Percentiles rank a stretch among this genome's conserved stretches.
Evolutionary conservation across 805 yeast species (phyloP).

Genomic region (Yamadazyma endophytica): DNA sequence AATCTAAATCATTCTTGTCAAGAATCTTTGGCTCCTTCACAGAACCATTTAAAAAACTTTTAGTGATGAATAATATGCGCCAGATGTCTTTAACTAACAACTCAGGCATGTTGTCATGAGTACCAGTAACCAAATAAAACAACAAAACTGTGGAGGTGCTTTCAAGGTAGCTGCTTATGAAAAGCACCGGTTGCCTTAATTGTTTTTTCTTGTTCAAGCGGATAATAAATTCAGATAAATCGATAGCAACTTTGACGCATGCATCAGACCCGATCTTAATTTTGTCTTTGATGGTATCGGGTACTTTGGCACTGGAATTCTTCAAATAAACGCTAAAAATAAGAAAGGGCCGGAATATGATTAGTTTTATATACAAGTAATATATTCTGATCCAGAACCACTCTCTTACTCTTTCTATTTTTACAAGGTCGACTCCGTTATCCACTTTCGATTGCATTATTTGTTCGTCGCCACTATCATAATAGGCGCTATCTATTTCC

Average conservation of each 20-base stretch:
- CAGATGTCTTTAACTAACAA: slow-evolving; percentile 12
- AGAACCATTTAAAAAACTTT: slow-evolving; percentile 14
- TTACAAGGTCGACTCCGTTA: slow-evolving; percentile 3
- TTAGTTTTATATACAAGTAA: slow-evolving; percentile 17
- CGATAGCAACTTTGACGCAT: slow-evolving; percentile 15
- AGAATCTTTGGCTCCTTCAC: slow-evolving; percentile 13
- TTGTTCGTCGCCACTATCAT: slow-evolving; percentile 9
- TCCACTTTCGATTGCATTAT: slow-evolving; percentile 7
- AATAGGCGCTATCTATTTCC: slow-evolving; percentile 13
- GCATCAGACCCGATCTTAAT: slow-evolving; percentile 11
- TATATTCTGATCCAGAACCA: slow-evolving; percentile 23
- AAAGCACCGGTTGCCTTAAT: slow-evolving; percentile 15
- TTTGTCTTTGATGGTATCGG: slow-evolving; percentile 8
- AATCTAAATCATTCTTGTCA: slow-evolving; percentile 16
- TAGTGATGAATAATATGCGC: slow-evolving; percentile 15
- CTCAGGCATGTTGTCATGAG: slow-evolving; percentile 11
- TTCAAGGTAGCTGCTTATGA: slow-evolving; percentile 18
- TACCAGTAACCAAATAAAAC: slow-evolving; percentile 11
- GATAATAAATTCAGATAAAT: slow-evolving; percentile 13
- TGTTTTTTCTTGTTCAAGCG: slow-evolving; percentile 12
- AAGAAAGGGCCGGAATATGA: slow-evolving; percentile 17
- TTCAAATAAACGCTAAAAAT: slow-evolving; percentile 17
- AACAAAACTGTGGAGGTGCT: slow-evolving; percentile 15
- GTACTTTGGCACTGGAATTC: slow-evolving; percentile 6
- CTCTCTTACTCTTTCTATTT: slow-evolving; percentile 8